Conservation (phyloP, 2,329 filamentous ascomycete genomes). For the Penicillium paneum region DNA sequence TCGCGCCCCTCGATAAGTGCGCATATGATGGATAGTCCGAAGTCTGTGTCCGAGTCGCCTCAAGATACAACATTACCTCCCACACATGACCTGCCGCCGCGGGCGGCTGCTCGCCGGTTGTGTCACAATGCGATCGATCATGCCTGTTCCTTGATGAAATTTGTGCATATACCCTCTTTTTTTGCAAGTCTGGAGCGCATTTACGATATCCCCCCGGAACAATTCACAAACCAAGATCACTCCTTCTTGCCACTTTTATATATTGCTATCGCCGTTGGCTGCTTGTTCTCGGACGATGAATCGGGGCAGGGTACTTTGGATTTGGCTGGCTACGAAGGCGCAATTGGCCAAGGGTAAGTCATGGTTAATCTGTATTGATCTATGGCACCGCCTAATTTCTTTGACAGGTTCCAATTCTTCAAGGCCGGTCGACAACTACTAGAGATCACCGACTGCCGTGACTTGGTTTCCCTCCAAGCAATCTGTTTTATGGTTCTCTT, state of each 20-base stretch:
- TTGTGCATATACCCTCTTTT: constrained; percentile 79
- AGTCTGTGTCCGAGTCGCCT: constrained; percentile 62
- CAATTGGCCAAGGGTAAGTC: constrained; percentile 55
- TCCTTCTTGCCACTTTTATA: constrained; percentile 69
- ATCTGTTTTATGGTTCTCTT: constrained; percentile 79
- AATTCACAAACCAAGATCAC: constrained; percentile 62
- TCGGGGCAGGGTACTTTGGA: constrained; percentile 45
- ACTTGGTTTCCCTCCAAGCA: constrained; percentile 70
- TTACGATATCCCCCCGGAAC: constrained; percentile 66
- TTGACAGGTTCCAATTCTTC: constrained; percentile 68
- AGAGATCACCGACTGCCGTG: constrained; percentile 62
- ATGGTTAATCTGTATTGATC: not conserved
- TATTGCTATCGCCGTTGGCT: constrained; percentile 67
- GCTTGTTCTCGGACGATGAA: constrained; percentile 63
- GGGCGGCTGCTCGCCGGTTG: constrained; percentile 54
- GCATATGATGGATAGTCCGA: constrained; percentile 67
- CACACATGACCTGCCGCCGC: constrained; percentile 66
- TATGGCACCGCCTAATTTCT: not conserved
- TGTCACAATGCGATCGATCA: constrained; percentile 61
- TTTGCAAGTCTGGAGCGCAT: constrained; percentile 72
- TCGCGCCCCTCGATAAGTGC: constrained; percentile 45
- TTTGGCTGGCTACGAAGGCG: constrained; percentile 47
- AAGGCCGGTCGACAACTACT: constrained; percentile 64
- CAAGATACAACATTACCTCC: constrained; percentile 53
- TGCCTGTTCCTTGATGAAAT: constrained; percentile 62